A percentile compares a stretch with the other conserved stretches of the same genome.
Conservation (phyloP, 345 rosid genomes). For the Syzygium grande region DNA sequence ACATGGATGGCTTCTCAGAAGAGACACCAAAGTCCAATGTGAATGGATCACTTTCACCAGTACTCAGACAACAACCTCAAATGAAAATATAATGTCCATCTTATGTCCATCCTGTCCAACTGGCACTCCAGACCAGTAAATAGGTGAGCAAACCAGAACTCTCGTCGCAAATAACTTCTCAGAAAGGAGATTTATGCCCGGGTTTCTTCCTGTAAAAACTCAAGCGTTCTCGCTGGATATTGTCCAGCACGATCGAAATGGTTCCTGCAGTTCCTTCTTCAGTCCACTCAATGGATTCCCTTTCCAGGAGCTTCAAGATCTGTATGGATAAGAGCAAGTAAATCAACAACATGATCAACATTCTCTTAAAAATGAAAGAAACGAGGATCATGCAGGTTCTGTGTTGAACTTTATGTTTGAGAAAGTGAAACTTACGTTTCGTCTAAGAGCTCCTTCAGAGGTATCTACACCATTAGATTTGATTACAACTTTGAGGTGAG, state of each 20-base stretch:
- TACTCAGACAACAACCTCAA: background rate
- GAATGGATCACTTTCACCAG: background rate
- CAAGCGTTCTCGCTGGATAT: conserved; percentile 22
- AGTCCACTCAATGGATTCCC: conserved; percentile 38
- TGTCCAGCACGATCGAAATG: conserved; percentile 27
- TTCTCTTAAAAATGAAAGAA: background rate
- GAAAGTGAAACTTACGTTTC: conserved; percentile 21
- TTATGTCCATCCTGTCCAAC: background rate
- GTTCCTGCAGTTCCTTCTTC: conserved; percentile 32
- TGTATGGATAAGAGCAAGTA: background rate
- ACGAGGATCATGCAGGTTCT: background rate
- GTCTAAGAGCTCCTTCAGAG: conserved; percentile 35
- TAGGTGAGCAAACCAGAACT: background rate
- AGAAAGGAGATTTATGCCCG: background rate
- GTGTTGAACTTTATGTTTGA: background rate
- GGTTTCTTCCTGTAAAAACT: conserved; percentile 22
- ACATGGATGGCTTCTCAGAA: background rate
- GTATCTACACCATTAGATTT: conserved; percentile 24
- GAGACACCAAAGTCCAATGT: background rate
- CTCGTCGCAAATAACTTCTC: background rate
- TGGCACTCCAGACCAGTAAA: background rate
- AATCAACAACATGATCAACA: background rate
- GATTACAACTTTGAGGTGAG: conserved; percentile 37
- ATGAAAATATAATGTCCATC: background rate
- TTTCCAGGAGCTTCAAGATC: conserved; percentile 43